Base-by-base conservation (phyloP, 139 green algal species). In the Chlorella ohadii region DNA sequence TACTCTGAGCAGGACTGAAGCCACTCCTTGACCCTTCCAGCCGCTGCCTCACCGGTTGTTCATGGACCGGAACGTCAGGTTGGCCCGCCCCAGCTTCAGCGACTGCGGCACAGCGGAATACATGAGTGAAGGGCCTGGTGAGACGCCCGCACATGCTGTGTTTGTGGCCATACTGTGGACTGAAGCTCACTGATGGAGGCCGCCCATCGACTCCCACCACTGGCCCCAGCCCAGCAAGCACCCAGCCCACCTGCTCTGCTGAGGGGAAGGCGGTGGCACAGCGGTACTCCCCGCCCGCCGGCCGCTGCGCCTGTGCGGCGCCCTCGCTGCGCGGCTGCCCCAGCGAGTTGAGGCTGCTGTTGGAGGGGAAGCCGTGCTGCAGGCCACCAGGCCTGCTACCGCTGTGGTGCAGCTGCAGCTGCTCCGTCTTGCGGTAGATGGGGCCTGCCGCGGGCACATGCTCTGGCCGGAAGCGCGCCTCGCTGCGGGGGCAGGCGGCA, bases 21-120 rank as follows among this genome's bases (percentile, higher is more conserved):
- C 44, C 6, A 51, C 44, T 16, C 44, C 44, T 16, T 9, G 44
- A 16, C 44, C 6, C 44, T 51, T 51, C 44, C 63, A 34, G 51
- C 51, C 15, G 51, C 51, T 59, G 12, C 11, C 51, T 59, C 51
- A 59, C 51, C 91, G 85, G 41, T 72, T 88, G 77, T 92, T 94
- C 57, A 90, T 82, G 31, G 89, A 73, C 84, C 97, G 97, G 22
- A 94, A 81, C 83, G 95, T 93, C 56, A 97, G 85, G 89, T 98
- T 98, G 79, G 88, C 87, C 28, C 85, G 74, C 23, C 92, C 95
- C 72, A 97, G 87, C 61, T 73, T 56, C 44, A 90, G 41, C 6
- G 90, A 94, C 80, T 87, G 27, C 83, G 61, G n/a, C n/a, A n/a
- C n/a, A n/a, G n/a, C n/a, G n/a, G n/a, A n/a, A n/a, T n/a, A n/a